Conservation (phyloP, 257 asterid species). For the Cruciata laevipes region DNA sequence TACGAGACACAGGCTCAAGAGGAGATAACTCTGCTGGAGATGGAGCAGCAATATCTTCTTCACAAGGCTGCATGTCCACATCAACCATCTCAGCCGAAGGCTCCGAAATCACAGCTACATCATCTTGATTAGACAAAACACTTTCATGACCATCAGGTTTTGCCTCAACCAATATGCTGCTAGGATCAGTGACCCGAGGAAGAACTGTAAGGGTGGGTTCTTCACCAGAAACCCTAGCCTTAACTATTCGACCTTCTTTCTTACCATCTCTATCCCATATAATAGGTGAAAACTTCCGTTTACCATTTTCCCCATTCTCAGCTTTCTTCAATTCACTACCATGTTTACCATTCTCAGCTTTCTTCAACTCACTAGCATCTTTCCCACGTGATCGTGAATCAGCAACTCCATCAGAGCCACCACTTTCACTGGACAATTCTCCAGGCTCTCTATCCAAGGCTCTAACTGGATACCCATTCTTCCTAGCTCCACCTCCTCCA, state of each 20-base stretch:
- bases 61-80: not conserved
- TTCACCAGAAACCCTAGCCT: slow-evolving; percentile 28
- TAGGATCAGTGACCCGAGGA: slow-evolving; percentile 26
- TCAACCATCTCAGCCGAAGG: slow-evolving; percentile 28
- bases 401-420: slow-evolving; percentile 62
- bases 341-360: slow-evolving; percentile 15
- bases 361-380: slow-evolving; percentile 31
- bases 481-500: slow-evolving; percentile 21
- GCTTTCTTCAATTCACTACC: too few relatives aligned
- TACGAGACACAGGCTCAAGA: slow-evolving; percentile 14
- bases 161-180: slow-evolving; percentile 20
- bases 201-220: slow-evolving; percentile 27
- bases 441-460: slow-evolving; percentile 71
- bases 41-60: slow-evolving; percentile 19
- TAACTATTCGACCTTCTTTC: slow-evolving; percentile 26
- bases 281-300: slow-evolving; percentile 78
- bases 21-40: slow-evolving; percentile 29
- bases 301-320: slow-evolving; percentile 22
- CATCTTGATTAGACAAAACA: slow-evolving; percentile 20
- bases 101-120: slow-evolving; percentile 22
- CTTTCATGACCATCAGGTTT: slow-evolving; percentile 19
- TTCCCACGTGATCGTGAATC: slow-evolving; percentile 35
- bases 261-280: slow-evolving; percentile 80
- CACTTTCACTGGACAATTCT: slow-evolving; percentile 73
- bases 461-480: slow-evolving; percentile 22